Evolutionary conservation across 2,329 filamentous ascomycete species (phyloP), one percentile per base, ranked within the genome.

Genomic region (Waltergamsia citrina): DNA sequence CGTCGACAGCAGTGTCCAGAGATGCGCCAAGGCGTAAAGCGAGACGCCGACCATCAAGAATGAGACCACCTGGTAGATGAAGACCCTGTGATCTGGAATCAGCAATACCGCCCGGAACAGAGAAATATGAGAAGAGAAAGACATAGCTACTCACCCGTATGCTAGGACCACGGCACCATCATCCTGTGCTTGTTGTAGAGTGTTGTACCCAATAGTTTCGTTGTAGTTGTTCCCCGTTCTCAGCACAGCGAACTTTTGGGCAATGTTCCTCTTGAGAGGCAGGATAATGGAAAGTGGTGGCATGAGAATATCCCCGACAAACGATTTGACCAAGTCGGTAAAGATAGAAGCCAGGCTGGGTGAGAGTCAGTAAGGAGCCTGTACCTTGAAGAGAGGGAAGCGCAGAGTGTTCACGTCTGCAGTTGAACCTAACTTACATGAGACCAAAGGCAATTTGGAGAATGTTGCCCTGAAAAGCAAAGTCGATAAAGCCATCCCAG

Each of bases 361-460:
- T 7, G 11, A 11, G 10, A 14, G 25, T 28, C 16, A 15, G 25
- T 33, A 25, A 32, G 19, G 19, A 22, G 6, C n/a, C 22, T 8
- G 22, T 24, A 8, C 22, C 8, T 8, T 24, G 8, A 24, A 8
- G 8, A 24, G 22, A n/a, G 22, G 22, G 8, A 24, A 8, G n/a
- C 8, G 22, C n/a, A 24, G 8, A 24, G 8, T 8, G 8, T 17
- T 7, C 28, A 7, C 8, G 17, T 16, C 8, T 5, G 3, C 5
- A 22, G 17, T 32, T 26, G 33, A 19, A 32, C 9, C 25, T 36
- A 20, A 30, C 65, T 52, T 49, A 83, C 79, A 86, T 85, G 42
- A 85, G 60, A 43, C 81, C 81, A 44, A 85, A 77, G 12, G 81
- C 81, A 38, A 86, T 81, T 53, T 85, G 77, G 18, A 86, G 66